Conservation (phyloP, 345 rosid species). For the Microthlaspi erraticum region DNA sequence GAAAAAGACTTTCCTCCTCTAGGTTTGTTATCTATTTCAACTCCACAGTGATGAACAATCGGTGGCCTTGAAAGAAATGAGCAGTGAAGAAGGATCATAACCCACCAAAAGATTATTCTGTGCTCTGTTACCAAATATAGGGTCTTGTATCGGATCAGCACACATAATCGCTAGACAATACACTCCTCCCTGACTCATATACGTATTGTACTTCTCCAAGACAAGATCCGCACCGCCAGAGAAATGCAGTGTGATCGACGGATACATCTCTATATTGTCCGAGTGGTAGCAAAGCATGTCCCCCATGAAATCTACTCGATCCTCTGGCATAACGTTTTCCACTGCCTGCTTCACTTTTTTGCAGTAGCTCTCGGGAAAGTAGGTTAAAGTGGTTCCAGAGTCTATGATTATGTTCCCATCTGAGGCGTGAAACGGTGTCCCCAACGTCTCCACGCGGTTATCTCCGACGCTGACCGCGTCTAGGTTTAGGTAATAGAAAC, state of each 20-base stretch:
- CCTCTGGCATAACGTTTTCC: background rate
- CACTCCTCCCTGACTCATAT: background rate
- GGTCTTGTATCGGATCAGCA: background rate
- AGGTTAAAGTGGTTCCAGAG: slow-evolving; percentile 5
- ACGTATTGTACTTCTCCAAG: slow-evolving; percentile 15
- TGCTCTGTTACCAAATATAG: slow-evolving; percentile 28
- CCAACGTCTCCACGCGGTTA: slow-evolving; percentile 14
- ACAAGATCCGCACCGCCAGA: background rate
- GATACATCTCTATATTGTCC: background rate
- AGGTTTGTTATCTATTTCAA: no score
- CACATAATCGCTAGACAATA: slow-evolving; percentile 12
- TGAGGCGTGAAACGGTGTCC: slow-evolving; percentile 22
- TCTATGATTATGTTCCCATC: slow-evolving; percentile 24
- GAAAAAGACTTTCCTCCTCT: no score
- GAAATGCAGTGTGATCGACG: slow-evolving; percentile 12
- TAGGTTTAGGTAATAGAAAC: slow-evolving; percentile 31
- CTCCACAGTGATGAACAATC: no score
- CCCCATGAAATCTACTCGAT: background rate
- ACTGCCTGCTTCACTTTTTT: background rate
- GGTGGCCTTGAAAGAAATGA: no score
- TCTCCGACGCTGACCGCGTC: slow-evolving; percentile 21
- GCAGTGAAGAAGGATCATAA: slow-evolving; percentile 15
- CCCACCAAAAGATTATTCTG: background rate
- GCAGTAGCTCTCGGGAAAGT: slow-evolving; percentile 7
- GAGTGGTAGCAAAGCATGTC: slow-evolving; percentile 12